phyloP scores from a whole-genome alignment of 441 rosid species.

The Geranium incanum region DNA sequence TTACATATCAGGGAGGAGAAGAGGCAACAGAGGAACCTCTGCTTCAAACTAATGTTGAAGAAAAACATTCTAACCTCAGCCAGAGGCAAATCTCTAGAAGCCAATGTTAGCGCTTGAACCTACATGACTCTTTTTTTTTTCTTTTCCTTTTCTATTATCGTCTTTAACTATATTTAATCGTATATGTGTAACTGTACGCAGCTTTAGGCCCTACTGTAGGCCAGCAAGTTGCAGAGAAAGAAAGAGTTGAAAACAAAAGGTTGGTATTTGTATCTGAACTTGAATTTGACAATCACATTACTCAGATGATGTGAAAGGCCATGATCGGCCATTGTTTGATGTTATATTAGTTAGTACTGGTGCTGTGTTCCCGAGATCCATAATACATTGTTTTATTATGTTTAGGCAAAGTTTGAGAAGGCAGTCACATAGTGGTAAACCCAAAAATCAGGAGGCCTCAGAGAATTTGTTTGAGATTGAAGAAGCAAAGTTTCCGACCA shows the following conservation, averaged over 20 bases:
- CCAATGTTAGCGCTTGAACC: slow-evolving; percentile 33
- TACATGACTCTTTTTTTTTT: background rate
- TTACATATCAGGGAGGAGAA: slow-evolving; percentile 26
- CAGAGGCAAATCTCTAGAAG: slow-evolving; percentile 43
- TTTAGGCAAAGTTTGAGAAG: slow-evolving; percentile 49
- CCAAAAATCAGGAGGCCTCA: slow-evolving; percentile 30
- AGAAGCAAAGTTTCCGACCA: slow-evolving; percentile 28
- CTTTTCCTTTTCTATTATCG: background rate
- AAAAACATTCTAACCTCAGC: slow-evolving; percentile 25
- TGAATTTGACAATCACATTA: background rate
- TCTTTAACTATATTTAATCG: background rate
- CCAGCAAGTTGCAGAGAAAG: slow-evolving; percentile 32
- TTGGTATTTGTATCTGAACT: slow-evolving; percentile 14
- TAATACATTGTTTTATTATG: background rate
- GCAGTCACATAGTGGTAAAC: slow-evolving; percentile 45
- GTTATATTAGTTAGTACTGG: too few relatives aligned
- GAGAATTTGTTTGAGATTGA: slow-evolving; percentile 63
- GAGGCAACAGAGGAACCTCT: slow-evolving; percentile 23
- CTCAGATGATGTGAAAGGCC: too few relatives aligned
- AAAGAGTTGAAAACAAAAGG: slow-evolving; percentile 50
- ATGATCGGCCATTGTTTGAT: too few relatives aligned
- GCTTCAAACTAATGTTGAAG: slow-evolving; percentile 21
- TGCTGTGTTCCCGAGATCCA: too few relatives aligned
- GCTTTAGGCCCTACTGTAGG: slow-evolving; percentile 45
- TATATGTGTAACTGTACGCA: slow-evolving; percentile 22